These are phyloP conservation scores for Talaromyces wortmannii DNA, from an alignment of 495 filamentous ascomycete species.

Conservation along the genomic window DNA sequence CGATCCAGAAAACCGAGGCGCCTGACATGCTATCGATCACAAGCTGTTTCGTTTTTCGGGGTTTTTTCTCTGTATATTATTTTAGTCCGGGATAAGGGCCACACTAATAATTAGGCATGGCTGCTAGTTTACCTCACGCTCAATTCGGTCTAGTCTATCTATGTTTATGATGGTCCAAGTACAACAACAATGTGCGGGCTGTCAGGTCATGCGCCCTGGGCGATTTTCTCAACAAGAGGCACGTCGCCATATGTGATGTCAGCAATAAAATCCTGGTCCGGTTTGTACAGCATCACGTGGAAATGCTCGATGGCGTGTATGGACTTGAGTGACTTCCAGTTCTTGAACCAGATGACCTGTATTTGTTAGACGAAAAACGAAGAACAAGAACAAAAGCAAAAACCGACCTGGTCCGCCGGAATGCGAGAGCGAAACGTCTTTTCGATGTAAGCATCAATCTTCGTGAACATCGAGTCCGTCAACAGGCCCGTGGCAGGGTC, in stretches of 20 bases:
- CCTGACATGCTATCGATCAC: background rate
- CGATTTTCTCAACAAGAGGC: constrained; percentile 38
- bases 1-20: background rate
- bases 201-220: background rate
- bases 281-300: constrained; percentile 80
- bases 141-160: background rate
- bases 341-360: constrained; percentile 84
- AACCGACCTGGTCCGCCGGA: constrained; percentile 33
- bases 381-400: background rate
- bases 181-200: background rate
- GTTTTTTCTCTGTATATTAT: no score
- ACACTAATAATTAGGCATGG: no score
- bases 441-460: constrained; percentile 63
- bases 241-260: constrained; percentile 72
- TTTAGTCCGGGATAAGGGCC: no score
- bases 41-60: no score
- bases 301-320: constrained; percentile 90
- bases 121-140: no score
- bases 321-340: constrained; percentile 75
- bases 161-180: background rate
- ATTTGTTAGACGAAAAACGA: background rate
- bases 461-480: constrained; percentile 50
- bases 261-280: constrained; percentile 59
- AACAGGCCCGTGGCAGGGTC: constrained; percentile 59
- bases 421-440: constrained; percentile 51